Percentiles rank a stretch among this genome's conserved stretches.
Conservation (phyloP, 176 grass and related monocot species). For the maize (Zea mays) region Zm-B73-REFERENCE-NAM-5.0 NC_050100.1:213932001-213932500, state of each 20-base stretch:
- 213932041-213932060: background rate
- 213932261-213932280: constrained; percentile 95
- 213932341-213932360: constrained; percentile 95
- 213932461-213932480: constrained; percentile 34
- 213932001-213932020: background rate
- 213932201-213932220: constrained; percentile 59
- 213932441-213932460: constrained; percentile 12
- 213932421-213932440: constrained; percentile 10
- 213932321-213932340: constrained; percentile 82
- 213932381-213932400: constrained; percentile 70
- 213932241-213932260: constrained; percentile 90
- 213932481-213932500: constrained; percentile 40
- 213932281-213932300: constrained; percentile 94
- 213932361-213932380: constrained; percentile 96
- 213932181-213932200: constrained; percentile 34
- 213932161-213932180: background rate
- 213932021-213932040: background rate
- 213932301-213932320: constrained; percentile 85
- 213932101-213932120: background rate
- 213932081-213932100: background rate
- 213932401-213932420: constrained; percentile 11
- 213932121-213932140: background rate
- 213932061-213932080: background rate
- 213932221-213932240: constrained; percentile 94
- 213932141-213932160: background rate